Conservation (phyloP, 768 basidiomycete genomes). For the Phylloporus sp. region DNA sequence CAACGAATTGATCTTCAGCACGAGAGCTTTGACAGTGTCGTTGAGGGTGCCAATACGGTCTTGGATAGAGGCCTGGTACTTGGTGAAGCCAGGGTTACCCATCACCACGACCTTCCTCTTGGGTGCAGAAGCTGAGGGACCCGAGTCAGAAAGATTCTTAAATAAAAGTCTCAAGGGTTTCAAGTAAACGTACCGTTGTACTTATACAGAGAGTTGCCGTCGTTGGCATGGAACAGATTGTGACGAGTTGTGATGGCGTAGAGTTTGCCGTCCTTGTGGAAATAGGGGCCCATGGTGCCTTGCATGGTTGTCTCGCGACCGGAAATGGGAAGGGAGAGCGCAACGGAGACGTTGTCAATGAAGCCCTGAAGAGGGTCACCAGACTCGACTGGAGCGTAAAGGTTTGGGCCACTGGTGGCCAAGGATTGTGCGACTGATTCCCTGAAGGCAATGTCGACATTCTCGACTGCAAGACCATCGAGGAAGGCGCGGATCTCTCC, state of each 20-base stretch:
- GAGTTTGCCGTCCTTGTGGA: not conserved
- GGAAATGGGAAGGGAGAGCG: not conserved
- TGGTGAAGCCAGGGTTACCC: not conserved
- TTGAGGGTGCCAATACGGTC: not conserved
- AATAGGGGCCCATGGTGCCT: not conserved
- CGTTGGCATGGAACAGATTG: not conserved
- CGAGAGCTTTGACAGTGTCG: no score
- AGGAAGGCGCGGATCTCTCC: not conserved
- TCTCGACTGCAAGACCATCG: not conserved
- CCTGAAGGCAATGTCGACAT: not conserved
- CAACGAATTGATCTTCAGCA: no score
- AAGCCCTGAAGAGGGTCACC: not conserved
- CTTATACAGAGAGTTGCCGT: not conserved
- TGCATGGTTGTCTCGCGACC: not conserved
- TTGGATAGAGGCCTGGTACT: not conserved
- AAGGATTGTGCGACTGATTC: not conserved
- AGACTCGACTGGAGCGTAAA: not conserved
- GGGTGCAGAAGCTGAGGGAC: not conserved
- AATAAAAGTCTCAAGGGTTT: not conserved
- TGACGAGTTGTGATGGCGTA: not conserved
- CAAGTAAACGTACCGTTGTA: not conserved
- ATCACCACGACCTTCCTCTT: not conserved
- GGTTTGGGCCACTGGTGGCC: not conserved
- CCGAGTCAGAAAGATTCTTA: not conserved
- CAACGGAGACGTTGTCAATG: not conserved